Percentiles rank a stretch among this genome's conserved stretches.
Conservation (phyloP, 208 protist genomes). For the Zelonia costaricensis region DNA sequence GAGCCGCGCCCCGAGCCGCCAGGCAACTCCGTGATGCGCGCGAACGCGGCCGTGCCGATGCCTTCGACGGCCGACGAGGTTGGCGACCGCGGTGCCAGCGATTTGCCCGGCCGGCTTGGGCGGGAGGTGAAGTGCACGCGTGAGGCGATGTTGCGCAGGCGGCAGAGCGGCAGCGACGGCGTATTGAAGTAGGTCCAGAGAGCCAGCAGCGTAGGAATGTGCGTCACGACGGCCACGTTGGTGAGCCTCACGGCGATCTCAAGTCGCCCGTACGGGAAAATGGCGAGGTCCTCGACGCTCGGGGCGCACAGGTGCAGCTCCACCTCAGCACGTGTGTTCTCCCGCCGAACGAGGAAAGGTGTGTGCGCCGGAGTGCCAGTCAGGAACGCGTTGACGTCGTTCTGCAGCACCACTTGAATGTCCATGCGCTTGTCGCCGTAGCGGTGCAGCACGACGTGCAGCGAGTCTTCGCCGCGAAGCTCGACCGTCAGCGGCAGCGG, state of each 20-base stretch:
- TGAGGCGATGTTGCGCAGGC: constrained; percentile 44
- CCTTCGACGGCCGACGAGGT: constrained; percentile 13
- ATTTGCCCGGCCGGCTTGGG: constrained; percentile 1
- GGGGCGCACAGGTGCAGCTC: constrained; percentile 33
- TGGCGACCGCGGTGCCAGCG: constrained; percentile 25
- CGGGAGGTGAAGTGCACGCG: constrained; percentile 52
- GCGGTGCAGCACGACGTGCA: constrained; percentile 38
- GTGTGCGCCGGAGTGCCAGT: constrained; percentile 26
- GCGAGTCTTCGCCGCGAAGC: constrained; percentile 24
- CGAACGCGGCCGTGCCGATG: constrained; percentile 27
- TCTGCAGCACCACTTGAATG: constrained; percentile 33
- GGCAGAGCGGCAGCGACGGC: constrained; percentile 38
- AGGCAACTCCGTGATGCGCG: constrained; percentile 5
- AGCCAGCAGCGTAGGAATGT: constrained; percentile 56
- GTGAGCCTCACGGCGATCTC: constrained; percentile 19
- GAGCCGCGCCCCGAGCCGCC: background rate
- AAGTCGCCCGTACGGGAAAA: constrained; percentile 51
- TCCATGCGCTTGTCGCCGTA: constrained; percentile 66
- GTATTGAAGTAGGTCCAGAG: constrained; percentile 64
- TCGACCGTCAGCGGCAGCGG: constrained; percentile 33
- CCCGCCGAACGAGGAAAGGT: constrained; percentile 31
- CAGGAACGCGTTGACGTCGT: constrained; percentile 39
- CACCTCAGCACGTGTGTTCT: constrained; percentile 27
- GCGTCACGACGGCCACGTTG: constrained; percentile 32
- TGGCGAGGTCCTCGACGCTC: constrained; percentile 29